Percentiles rank a stretch among this genome's conserved stretches.
Evolutionary conservation across 148 eudicot genomes (phyloP).

Genomic region (Cornus suecica): DNA sequence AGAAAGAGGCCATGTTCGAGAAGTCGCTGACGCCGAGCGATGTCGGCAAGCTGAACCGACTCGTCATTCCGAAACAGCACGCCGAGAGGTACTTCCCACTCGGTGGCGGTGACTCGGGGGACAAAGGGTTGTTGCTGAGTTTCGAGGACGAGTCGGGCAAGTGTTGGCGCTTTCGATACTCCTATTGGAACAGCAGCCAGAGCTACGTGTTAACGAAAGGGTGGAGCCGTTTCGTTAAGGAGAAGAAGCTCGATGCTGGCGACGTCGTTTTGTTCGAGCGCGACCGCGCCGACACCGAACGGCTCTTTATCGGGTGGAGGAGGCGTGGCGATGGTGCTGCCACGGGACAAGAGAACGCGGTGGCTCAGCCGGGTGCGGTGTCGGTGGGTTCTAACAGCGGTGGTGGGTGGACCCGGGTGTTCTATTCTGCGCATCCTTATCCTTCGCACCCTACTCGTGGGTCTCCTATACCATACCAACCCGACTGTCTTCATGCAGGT

Average conservation of each 20-base stretch:
- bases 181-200: constrained; percentile 95
- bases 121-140: constrained; percentile 32
- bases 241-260: constrained; percentile 76
- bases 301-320: constrained; percentile 67
- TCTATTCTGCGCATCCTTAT: constrained; percentile 29
- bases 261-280: constrained; percentile 72
- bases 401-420: constrained; percentile 24
- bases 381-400: constrained; percentile 11
- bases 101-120: constrained; percentile 19
- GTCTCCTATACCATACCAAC: constrained; percentile 34
- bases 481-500: constrained; percentile 52
- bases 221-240: constrained; percentile 93
- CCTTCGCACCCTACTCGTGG: constrained; percentile 25
- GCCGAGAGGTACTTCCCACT: constrained; percentile 58
- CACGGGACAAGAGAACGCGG: constrained; percentile 4
- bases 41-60: constrained; percentile 71
- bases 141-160: constrained; percentile 62
- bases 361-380: constrained; percentile 16
- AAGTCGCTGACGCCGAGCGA: constrained; percentile 65
- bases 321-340: constrained; percentile 25
- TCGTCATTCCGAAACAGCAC: constrained; percentile 65
- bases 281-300: constrained; percentile 37
- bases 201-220: constrained; percentile 95
- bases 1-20: constrained; percentile 50
- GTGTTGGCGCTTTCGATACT: constrained; percentile 68